Evolutionary conservation across 1,284 basidiomycete genomes (phyloP).

Genomic region (Sanghuangporus sanghuang): DNA sequence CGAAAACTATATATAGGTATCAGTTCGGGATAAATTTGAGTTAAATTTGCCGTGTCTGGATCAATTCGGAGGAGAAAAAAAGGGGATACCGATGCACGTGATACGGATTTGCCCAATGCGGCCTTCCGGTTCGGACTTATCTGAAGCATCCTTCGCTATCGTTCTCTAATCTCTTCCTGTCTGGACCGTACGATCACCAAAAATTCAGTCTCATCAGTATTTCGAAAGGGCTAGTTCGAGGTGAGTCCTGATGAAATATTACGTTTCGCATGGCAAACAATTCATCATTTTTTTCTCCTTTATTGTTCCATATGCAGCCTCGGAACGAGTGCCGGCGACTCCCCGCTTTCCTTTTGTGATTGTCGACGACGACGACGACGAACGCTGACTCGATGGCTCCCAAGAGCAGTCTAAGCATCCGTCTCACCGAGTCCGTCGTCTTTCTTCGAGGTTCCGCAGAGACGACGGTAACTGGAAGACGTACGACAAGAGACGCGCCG

Average conservation of each 20-base stretch:
- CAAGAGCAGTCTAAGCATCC: conserved; percentile 50
- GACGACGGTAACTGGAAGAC: conserved; percentile 36
- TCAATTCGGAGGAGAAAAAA: too few relatives aligned
- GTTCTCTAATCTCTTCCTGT: not conserved
- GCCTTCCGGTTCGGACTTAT: not conserved
- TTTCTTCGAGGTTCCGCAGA: conserved; percentile 60
- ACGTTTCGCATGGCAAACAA: not conserved
- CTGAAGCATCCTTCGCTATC: not conserved
- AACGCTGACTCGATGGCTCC: not conserved
- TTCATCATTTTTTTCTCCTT: not conserved
- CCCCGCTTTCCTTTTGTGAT: not conserved
- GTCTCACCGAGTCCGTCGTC: conserved; percentile 79
- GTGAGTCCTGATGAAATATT: not conserved
- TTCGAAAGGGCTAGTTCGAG: not conserved
- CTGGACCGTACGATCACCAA: not conserved
- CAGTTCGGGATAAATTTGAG: too few relatives aligned
- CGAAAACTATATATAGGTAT: too few relatives aligned
- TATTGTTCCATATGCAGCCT: not conserved
- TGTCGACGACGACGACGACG: not conserved
- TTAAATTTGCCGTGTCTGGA: too few relatives aligned
- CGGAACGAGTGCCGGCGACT: not conserved
- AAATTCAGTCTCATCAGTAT: not conserved
- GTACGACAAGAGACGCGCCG: conserved; percentile 39
- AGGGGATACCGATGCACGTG: not conserved
- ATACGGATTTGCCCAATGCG: not conserved